Base-by-base conservation (phyloP, 805 yeast genomes). In the Wickerhamomyces bisporus region DNA sequence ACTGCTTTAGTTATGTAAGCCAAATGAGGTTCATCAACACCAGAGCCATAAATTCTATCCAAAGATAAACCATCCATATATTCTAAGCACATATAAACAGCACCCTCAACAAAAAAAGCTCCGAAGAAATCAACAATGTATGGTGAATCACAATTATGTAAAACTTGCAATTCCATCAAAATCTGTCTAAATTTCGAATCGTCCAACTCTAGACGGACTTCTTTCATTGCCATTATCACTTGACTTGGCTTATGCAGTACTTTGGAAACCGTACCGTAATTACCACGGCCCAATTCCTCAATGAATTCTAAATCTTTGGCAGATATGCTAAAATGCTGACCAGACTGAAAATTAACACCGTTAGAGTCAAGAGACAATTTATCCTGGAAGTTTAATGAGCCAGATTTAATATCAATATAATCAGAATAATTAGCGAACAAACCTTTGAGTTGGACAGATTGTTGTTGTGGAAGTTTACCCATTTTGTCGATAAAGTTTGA, bases 41-140 rank as follows among this genome's bases (percentile, higher is more conserved):
- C 87, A 34, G 62, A 68, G 4, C 79, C 82, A 60, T 88, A 91
- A 13, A 89, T 70, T 55, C 84, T 86, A 62, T 91, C 96, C 42
- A 91, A 65, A 0, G 96, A 86, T 0, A 96, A 96, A 34, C 96
- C 97, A 60, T 87, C 94, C 98, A 91, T 91, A 60, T 80, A 86
- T 64, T 91, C 98, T 75, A 91, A 91, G 64, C 98, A 93, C 86
- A 91, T 87, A 64, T 89, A 93, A 20, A 91, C 98, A 1, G 97
- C 96, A 33, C 97, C 96, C 62, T 93, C 98, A 24, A 87, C 87
- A 57, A 91, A 93, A 56, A 91, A 91, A 1, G 98, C 98, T 30
- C 98, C 98, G 56, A 86, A 93, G 53, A 93, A 93, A 53, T 91
- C 97, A 29, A 93, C 96, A 57, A 93, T 89, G 58, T 78, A 86